A percentile compares a stretch with the other conserved stretches of the same genome.
These are phyloP conservation scores for Macrotyloma uniflorum DNA, from an alignment of 306 rosid genomes.

Conservation along the genomic window DNA sequence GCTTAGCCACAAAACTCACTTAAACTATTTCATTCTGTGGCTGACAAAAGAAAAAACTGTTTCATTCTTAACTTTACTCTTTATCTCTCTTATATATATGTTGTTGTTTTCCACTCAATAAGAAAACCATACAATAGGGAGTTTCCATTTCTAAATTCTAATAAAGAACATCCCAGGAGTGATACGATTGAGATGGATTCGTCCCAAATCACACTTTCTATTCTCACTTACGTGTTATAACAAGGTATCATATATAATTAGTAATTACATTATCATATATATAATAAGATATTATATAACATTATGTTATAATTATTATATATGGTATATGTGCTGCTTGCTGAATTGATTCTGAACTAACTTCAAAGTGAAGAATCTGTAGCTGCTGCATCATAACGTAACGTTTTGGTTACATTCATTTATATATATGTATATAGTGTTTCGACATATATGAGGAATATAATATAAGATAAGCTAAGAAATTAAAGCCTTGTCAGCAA, in stretches of 20 bases:
- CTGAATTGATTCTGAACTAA: neutral
- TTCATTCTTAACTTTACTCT: too few relatives aligned
- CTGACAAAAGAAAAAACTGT: too few relatives aligned
- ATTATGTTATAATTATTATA: neutral
- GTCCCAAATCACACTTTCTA: neutral
- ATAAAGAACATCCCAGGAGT: neutral
- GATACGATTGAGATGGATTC: neutral
- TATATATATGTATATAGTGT: neutral
- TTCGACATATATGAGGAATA: neutral
- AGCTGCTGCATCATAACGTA: conserved; percentile 15
- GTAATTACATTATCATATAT: neutral
- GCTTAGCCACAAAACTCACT: neutral
- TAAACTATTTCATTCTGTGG: neutral
- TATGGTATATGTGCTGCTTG: neutral
- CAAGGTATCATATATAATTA: neutral
- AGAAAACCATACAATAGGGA: neutral
- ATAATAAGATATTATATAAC: neutral
- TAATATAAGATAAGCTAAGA: conserved; percentile 30
- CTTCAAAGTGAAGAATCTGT: neutral
- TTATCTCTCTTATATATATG: too few relatives aligned
- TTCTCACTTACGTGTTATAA: neutral
- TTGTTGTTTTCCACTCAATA: neutral
- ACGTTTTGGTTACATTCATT: neutral
- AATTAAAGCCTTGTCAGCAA: conserved; percentile 33
- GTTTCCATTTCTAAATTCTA: neutral